Evolutionary conservation across 2,329 filamentous ascomycete genomes (phyloP).

Genomic region (Hymenoscyphus occultus): DNA sequence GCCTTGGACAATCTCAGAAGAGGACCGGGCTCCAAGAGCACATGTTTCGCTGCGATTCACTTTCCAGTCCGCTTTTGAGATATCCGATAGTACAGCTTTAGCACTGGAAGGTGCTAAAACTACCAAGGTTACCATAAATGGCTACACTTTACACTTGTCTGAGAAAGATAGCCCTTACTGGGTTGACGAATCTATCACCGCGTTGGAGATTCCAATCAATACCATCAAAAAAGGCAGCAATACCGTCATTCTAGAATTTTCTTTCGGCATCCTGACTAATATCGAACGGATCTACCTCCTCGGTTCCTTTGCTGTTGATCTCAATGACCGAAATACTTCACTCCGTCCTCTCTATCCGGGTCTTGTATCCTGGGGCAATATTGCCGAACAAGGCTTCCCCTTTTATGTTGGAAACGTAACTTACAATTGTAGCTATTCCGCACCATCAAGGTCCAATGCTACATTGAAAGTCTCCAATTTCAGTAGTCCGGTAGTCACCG

Average conservation of each 20-base stretch:
- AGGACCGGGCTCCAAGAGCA: conserved; percentile 25
- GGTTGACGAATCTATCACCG: conserved; percentile 36
- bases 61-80: conserved; percentile 26
- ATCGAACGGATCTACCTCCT: conserved; percentile 36
- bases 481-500: conserved; percentile 28
- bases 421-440: conserved; percentile 23
- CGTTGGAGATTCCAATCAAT: conserved; percentile 24
- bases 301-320: conserved; percentile 31
- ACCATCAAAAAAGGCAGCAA: conserved; percentile 30
- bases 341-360: conserved; percentile 12
- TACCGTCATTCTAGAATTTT: conserved; percentile 27
- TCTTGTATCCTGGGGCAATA: conserved; percentile 32
- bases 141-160: conserved; percentile 11
- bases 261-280: conserved; percentile 34
- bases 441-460: conserved; percentile 5
- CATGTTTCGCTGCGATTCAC: conserved; percentile 29
- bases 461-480: conserved; percentile 27
- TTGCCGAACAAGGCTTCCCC: conserved; percentile 30
- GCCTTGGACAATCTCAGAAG: conserved; percentile 30
- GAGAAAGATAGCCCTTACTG: conserved; percentile 25
- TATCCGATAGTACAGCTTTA: conserved; percentile 20
- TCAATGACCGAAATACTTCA: conserved; percentile 14
- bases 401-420: conserved; percentile 35
- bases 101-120: conserved; percentile 33
- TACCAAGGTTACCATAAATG: conserved; percentile 28